Evolutionary conservation across 352 stramenopile species (phyloP), one percentile per base, ranked within the genome.

Genomic region (Paralagenidium karlingii): DNA sequence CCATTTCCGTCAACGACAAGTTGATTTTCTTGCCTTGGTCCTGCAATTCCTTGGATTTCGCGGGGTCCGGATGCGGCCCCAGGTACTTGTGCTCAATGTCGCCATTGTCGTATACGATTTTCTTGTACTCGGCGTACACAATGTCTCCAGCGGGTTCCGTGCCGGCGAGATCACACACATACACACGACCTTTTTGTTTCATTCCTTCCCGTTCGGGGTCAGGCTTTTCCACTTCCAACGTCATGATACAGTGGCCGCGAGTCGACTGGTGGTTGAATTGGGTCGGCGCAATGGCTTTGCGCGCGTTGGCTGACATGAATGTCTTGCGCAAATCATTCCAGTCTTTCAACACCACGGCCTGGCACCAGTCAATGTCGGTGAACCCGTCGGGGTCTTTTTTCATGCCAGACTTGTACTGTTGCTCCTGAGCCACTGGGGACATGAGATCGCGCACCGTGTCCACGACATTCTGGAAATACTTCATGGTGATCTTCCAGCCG

Each of bases 391-490:
- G 43, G 49, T 97, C 89, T 49, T 97, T 97, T 27, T 69, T 67
- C 88, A 97, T 97, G 24, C 89, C 88, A 12, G 76, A 86, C 43
- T 97, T 97, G 76, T 97, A 97, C 48, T 91, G 71, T 55, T 96
- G 82, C 40, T 97, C 89, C 47, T 95, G 78, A 2, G 75, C 86
- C 34, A 95, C 67, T 2, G 89, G 86, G 5, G 79, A 95, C 82
- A 97, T 94, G 45, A 97, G 71, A 56, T 97, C 89, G 22, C 88
- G 79, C 31, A 97, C 86, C 3, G 82, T 96, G 58, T 97, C 88
- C 7, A 97, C 89, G 27, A 97, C 89, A 53, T 97, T 97, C 51
- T 97, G 89, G 52, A 97, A 97, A 55, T 97, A 97, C 63, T 97
- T 97, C 88, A 97, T 97, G 21, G 82, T 94, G 51, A 97, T 91